Conservation (phyloP, 768 basidiomycete species). For the Daedaleopsis nitida region DNA sequence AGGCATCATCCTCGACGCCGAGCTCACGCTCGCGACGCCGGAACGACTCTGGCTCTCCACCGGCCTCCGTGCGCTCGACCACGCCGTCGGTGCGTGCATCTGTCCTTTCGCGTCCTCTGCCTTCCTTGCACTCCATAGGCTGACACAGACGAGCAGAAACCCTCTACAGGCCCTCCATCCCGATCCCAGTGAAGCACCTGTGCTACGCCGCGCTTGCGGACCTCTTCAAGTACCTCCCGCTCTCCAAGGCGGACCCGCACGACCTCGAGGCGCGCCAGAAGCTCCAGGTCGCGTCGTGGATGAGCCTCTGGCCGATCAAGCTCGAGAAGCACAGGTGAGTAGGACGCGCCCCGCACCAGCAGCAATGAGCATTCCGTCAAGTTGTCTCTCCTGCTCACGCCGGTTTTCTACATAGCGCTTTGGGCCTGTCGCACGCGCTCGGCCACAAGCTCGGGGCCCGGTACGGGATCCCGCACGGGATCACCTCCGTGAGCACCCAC, state of each 20-base stretch:
- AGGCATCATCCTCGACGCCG: slow-evolving; percentile 77
- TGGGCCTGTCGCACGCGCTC: slow-evolving; percentile 77
- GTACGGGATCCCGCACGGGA: slow-evolving; percentile 79
- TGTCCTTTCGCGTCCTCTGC: not conserved
- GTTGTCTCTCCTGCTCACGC: not conserved
- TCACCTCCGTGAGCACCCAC: slow-evolving; percentile 64
- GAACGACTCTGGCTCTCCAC: slow-evolving; percentile 80
- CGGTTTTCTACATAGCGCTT: slow-evolving; percentile 39
- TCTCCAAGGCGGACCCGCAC: slow-evolving; percentile 58
- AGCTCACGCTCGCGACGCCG: slow-evolving; percentile 72
- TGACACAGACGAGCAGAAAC: slow-evolving; percentile 43
- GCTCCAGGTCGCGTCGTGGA: slow-evolving; percentile 76
- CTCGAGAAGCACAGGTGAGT: slow-evolving; percentile 54
- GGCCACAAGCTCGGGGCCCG: slow-evolving; percentile 74
- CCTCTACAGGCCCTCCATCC: slow-evolving; percentile 58
- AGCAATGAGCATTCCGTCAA: not conserved
- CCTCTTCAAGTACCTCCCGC: slow-evolving; percentile 73
- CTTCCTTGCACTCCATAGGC: not conserved
- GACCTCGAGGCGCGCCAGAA: slow-evolving; percentile 64
- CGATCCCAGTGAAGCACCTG: slow-evolving; percentile 62
- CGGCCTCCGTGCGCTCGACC: slow-evolving; percentile 78
- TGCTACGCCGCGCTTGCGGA: slow-evolving; percentile 69
- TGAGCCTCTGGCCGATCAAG: slow-evolving; percentile 74
- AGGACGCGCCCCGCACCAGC: not conserved
- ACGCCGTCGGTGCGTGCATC: slow-evolving; percentile 60